phyloP scores from a whole-genome alignment of 106 monocot species.

The Dendrobium catenatum region DNA sequence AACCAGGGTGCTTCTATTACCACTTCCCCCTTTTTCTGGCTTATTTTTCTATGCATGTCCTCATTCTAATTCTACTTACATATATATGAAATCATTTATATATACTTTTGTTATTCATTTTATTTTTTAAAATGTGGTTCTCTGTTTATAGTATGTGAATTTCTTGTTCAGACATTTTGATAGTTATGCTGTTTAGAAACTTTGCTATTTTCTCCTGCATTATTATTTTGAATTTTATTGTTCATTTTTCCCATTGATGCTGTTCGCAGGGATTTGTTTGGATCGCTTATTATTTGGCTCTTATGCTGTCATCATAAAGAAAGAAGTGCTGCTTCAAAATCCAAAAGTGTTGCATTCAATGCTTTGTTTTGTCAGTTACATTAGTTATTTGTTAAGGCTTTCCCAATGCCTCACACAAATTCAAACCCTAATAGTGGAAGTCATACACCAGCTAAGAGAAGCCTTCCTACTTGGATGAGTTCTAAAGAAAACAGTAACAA shows the following conservation, averaged over 20 bases:
- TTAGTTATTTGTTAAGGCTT: constrained; percentile 5
- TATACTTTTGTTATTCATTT: background rate
- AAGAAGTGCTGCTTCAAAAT: background rate
- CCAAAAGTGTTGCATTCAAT: constrained; percentile 1
- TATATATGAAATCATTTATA: background rate
- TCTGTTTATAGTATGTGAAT: background rate
- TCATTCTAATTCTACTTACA: background rate
- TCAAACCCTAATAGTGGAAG: constrained; percentile 11
- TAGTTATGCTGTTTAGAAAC: background rate
- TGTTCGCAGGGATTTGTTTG: background rate
- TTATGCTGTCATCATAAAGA: background rate
- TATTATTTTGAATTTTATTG: constrained; percentile 5
- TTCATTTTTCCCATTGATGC: background rate
- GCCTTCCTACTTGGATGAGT: constrained; percentile 59
- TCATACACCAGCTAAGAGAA: constrained; percentile 27
- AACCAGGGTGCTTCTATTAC: background rate
- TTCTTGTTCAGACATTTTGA: background rate
- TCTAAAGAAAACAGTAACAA: constrained; percentile 24
- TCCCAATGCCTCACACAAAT: constrained; percentile 11
- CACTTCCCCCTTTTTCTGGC: background rate
- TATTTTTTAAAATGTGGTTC: background rate
- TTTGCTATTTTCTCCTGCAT: background rate
- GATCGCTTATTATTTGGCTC: background rate
- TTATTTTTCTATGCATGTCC: background rate
- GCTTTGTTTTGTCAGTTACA: constrained; percentile 4